Evolutionary conservation across 2,329 filamentous ascomycete species (phyloP), one percentile per base, ranked within the genome.

Genomic region (Chaetomium sp.): DNA sequence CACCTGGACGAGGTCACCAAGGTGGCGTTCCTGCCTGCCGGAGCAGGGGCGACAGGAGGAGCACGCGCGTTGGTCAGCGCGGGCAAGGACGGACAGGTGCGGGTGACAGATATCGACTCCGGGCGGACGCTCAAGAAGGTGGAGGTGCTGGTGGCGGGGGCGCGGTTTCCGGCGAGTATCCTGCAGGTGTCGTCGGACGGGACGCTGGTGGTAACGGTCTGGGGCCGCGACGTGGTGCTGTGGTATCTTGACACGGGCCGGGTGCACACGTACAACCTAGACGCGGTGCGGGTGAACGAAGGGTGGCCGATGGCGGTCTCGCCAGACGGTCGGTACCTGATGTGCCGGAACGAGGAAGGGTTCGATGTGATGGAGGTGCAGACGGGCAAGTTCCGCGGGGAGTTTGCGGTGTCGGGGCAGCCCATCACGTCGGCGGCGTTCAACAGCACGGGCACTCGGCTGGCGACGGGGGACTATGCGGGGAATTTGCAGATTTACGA

Each of bases 221-320:
- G 72, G 73, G 71, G 69, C 49, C 57, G 67, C 1, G 67, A 65
- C 6, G 68, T 75, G 10, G 67, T 73, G 61, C 54, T 70, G 44
- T 75, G 73, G 73, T 54, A 67, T 46, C 68, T 72, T 0, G 55
- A 61, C 3, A 61, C 60, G 6, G 69, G 68, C 48, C 61, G 67
- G 51, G 37, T 74, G 47, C 67, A 68, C 0, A 70, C 65, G 3
- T 75, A 73, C 61, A 66, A 67, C 52, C 64, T 75, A 38, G 64
- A 68, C 53, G 56, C 64, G 3, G 65, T 69, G n/a, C 65, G 73
- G 14, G 42, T 46, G 46, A 57, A 42, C 11, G 73, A 75, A 56
- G 73, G 72, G 33, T 75, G 72, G 71, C 72, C 73, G 19, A 60
- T 75, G 51, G 66, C 65, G 40, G 65, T 74, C 36, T 75, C 73